Base-by-base conservation (phyloP, 176 grass and related monocot genomes). In the Avena sativa region DNA sequence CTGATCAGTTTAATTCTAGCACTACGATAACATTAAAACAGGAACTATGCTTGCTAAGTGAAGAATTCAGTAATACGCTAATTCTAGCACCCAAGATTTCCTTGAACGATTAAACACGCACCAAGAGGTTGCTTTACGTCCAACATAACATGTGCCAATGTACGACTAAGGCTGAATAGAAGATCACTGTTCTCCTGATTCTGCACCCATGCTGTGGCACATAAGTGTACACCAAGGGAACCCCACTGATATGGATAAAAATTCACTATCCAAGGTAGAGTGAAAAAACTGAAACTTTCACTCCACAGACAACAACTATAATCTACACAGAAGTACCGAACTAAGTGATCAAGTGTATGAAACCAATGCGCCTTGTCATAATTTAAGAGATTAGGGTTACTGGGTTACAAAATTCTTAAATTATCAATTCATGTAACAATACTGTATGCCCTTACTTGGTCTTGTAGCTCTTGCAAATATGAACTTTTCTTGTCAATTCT, bases 391-490 rank as follows among this genome's bases (percentile, higher is more conserved):
- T 40, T 26, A 26, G 4, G 12, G 4, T 64, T 81, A 68, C 48
- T 20, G 4, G 12, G 4, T 64, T 81, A 68, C 48, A 81, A 15
- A 83, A 60, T 47, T 58, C 25, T 83, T 44, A 25, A 20, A 74
- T 30, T 84, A 79, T 72, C 46, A 46, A 17, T 64, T 83, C 19
- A 43, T 5, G 65, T 51, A 63, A 74, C 1, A 75, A 68, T 13
- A 66, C 48, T 11, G 25, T 51, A 61, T 82, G 56, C 74, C 83
- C 90, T 94, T 94, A 96, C 94, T 94, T 96, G 93, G 77, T 96
- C 92, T 91, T 96, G 89, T 61, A 99, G 87, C 60, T 98, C 97
- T 89, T 96, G 90, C 85, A 98, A 76, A 94, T 99, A 99, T 80
- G 92, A 80, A 76, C 53, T 86, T 94, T 99, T 99, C 90, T 94